Evolutionary conservation across 768 basidiomycete species (phyloP).

Genomic region (Psilocybe cyanescens): DNA sequence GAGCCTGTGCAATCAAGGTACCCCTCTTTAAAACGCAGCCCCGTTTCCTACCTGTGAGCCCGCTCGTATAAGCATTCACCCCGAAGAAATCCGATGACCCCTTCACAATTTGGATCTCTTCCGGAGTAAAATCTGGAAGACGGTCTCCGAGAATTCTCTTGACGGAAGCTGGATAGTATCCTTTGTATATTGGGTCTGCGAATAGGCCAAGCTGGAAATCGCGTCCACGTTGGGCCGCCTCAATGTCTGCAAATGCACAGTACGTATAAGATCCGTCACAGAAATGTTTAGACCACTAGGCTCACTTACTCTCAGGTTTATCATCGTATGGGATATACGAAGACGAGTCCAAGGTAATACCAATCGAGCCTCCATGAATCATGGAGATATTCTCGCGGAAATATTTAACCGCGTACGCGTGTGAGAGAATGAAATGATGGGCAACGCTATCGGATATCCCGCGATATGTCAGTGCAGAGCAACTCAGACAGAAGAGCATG

Average conservation of each 20-base stretch:
- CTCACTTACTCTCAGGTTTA: conserved; percentile 48
- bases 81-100: conserved; percentile 73
- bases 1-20: neutral
- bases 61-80: conserved; percentile 67
- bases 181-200: conserved; percentile 70
- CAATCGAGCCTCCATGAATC: conserved; percentile 62
- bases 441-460: conserved; percentile 48
- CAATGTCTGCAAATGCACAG: conserved; percentile 44
- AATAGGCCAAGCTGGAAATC: conserved; percentile 55
- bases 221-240: conserved; percentile 64
- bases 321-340: conserved; percentile 73
- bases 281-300: no score
- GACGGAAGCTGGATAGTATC: conserved; percentile 61
- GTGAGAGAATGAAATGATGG: conserved; percentile 72
- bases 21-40: neutral
- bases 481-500: neutral
- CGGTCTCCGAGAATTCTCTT: conserved; percentile 51
- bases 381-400: conserved; percentile 65
- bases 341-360: conserved; percentile 73
- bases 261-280: neutral
- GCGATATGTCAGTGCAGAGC: neutral
- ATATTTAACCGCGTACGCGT: conserved; percentile 65
- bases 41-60: conserved; percentile 50
- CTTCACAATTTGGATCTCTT: conserved; percentile 57
- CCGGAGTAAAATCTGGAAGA: conserved; percentile 56